phyloP scores from a whole-genome alignment of 352 stramenopile species.

The Peronospora destructor region DNA sequence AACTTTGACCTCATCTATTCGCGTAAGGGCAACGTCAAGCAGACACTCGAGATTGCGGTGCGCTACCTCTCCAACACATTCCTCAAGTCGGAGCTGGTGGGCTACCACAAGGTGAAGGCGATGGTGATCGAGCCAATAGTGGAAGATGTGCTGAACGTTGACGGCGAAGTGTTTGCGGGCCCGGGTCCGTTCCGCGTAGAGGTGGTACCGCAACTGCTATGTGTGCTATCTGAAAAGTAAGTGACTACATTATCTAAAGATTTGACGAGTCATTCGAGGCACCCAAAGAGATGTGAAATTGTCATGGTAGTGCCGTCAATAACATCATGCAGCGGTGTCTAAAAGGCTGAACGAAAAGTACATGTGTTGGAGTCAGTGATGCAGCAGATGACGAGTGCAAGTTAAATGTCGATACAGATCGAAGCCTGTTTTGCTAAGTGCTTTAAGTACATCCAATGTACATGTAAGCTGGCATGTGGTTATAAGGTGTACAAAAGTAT shows the following conservation, averaged over 20 bases:
- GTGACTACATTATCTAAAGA: conserved; percentile 18
- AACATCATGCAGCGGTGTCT: not conserved
- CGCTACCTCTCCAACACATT: conserved; percentile 54
- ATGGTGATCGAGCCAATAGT: conserved; percentile 61
- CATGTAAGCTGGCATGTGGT: too few relatives aligned
- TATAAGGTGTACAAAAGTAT: not conserved
- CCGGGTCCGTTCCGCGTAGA: conserved; percentile 65
- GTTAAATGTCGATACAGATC: not conserved
- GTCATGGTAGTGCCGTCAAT: not conserved
- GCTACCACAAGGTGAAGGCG: conserved; percentile 76
- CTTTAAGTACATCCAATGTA: too few relatives aligned
- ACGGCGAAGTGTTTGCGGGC: conserved; percentile 62
- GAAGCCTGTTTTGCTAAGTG: too few relatives aligned
- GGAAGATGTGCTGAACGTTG: conserved; percentile 65
- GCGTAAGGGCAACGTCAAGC: conserved; percentile 37
- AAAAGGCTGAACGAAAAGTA: conserved; percentile 18
- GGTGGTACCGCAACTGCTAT: conserved; percentile 60
- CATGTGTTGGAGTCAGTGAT: conserved; percentile 14
- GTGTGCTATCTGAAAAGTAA: conserved; percentile 75
- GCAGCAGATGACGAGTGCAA: not conserved
- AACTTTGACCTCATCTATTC: conserved; percentile 74
- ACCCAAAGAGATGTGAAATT: conserved; percentile 11
- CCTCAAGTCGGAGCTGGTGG: conserved; percentile 48
- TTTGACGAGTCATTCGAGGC: conserved; percentile 19
- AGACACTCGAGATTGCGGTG: conserved; percentile 44